These are phyloP conservation scores for Tricholoma bakamatsutake DNA, from an alignment of 768 basidiomycete species.

Conservation along the genomic window DNA sequence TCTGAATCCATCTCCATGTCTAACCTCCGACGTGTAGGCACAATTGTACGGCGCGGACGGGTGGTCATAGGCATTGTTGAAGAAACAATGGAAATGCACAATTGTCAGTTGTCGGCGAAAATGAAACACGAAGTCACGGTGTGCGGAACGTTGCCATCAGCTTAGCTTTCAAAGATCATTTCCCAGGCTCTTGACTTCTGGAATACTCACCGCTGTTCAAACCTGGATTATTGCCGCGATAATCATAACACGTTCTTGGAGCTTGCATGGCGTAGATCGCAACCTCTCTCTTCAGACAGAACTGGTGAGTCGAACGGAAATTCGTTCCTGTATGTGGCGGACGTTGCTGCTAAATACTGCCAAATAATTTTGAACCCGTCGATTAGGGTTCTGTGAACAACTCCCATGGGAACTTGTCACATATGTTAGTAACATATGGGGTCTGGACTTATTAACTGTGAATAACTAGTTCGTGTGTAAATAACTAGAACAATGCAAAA, in stretches of 20 bases:
- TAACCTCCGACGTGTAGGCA: slow-evolving; percentile 7
- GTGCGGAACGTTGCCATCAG: slow-evolving; percentile 11
- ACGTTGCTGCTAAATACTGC: not conserved
- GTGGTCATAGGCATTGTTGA: slow-evolving; percentile 13
- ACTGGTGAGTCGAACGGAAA: not conserved
- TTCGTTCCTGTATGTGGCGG: not conserved
- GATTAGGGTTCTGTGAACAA: no score
- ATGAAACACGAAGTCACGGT: not conserved
- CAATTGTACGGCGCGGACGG: slow-evolving; percentile 13
- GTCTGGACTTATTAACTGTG: no score
- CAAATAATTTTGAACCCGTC: not conserved
- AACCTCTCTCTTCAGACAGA: not conserved
- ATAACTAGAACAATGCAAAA: no score
- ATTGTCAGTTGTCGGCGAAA: not conserved
- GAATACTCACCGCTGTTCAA: slow-evolving; percentile 10
- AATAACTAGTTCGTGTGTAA: no score
- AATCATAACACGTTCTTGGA: not conserved
- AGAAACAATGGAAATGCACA: not conserved
- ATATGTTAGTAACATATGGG: no score
- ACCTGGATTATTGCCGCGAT: slow-evolving; percentile 3
- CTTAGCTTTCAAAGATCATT: slow-evolving; percentile 11
- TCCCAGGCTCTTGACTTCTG: slow-evolving; percentile 12
- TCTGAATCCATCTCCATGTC: slow-evolving; percentile 13
- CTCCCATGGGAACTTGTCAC: no score
- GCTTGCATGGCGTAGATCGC: not conserved